Base-by-base conservation (phyloP, 345 rosid genomes). In the Capsella bursapastoris region DNA sequence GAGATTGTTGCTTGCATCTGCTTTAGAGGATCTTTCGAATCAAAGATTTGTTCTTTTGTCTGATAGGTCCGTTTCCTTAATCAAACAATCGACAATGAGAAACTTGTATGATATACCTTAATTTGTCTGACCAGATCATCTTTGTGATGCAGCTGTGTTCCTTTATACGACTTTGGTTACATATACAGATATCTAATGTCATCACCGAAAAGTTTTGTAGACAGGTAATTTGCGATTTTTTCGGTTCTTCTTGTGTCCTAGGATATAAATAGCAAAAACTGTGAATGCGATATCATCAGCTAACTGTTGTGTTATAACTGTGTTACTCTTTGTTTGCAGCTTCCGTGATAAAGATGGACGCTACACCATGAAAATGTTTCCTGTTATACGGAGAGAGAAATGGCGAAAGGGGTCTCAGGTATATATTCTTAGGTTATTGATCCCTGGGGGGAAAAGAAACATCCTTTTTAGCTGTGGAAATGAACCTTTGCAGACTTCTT, bases 401-500 rank as follows among this genome's bases (percentile, higher is more conserved):
- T 91, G 97, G 96, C 86, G 93, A 60, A 94, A 94, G 81, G 98
- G 97, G 70, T 94, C 96, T 25, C 98, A 94, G 95, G 98, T 91
- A 4, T 69, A 40, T 51, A 37, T 51, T 79, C 70, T 67, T 29
- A 62, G 43, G 35, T 38, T 47, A 15, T 47, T 57, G 60, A 60
- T 51, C 34, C 14, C 8, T 57, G 6, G 38, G 12, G 22, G 22
- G 22, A 18, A 18, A 18, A 18, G 22, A 18, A 18, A 18, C 9
- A 34, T 31, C 1, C 8, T 49, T 40, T 35, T 56, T 57, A 27
- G 34, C 49, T 57, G 57, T 70, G 51, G 53, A 37, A 34, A 53
- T 61, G 45, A 14, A 16, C 27, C 25, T 57, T 61, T 62, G 52
- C 28, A 22, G 69, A 34, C 25, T 62, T 32, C 41, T 43, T 22